Evolutionary conservation across 306 rosid genomes (phyloP), one percentile per base, ranked within the genome.

Genomic region (Vigna mungo): DNA sequence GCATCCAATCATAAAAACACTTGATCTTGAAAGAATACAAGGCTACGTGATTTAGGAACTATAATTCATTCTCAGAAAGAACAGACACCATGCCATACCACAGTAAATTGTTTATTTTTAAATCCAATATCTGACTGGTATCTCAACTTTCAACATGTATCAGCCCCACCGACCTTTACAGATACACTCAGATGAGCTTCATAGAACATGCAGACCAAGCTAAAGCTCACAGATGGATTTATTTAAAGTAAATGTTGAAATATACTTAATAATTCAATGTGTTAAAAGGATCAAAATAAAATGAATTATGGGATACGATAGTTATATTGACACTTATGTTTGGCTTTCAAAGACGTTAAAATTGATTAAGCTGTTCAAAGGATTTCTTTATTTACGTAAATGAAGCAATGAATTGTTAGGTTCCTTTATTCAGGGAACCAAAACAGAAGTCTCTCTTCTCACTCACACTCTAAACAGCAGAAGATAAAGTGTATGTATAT

Each of bases 371-470:
- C 64, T 54, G 47, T 27, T 65, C 43, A 51, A 66, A 14, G 60
- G 41, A 51, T 59, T 75, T 81, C 75, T 81, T 25, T 48, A n/a
- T 48, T 66, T 39, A 51, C 36, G 49, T 51, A 75, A 43, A 60
- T 43, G 62, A 65, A 74, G 80, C 65, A 59, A 58, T 67, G 65
- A n/a, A n/a, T n/a, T n/a, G n/a, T n/a, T n/a, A n/a, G n/a, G n/a
- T n/a, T n/a, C n/a, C n/a, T n/a, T n/a, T n/a, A n/a, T n/a, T n/a
- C n/a, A n/a, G n/a, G n/a, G n/a, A n/a, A n/a, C n/a, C n/a, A n/a
- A n/a, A n/a, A n/a, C n/a, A n/a, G n/a, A n/a, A n/a, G n/a, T n/a
- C n/a, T n/a, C n/a, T n/a, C n/a, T n/a, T n/a, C n/a, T n/a, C n/a
- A n/a, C n/a, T n/a, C n/a, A n/a, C n/a, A n/a, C n/a, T n/a, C n/a